These are phyloP conservation scores for Nitzschia sp. DNA, from an alignment of 108 stramenopile genomes.

Conservation along the genomic window DNA sequence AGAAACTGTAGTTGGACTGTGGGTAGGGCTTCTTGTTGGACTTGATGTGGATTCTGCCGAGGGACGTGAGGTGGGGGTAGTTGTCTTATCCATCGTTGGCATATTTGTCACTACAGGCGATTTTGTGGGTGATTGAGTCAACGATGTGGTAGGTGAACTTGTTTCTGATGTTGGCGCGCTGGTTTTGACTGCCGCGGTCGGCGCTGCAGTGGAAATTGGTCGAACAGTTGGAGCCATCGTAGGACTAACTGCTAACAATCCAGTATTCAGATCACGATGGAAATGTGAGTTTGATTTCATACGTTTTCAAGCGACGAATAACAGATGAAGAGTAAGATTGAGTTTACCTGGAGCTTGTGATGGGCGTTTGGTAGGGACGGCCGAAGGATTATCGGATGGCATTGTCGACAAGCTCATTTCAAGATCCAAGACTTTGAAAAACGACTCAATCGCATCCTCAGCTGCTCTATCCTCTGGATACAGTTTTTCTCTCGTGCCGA, in stretches of 20 bases:
- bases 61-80: slow-evolving; percentile 12
- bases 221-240: too few species aligned
- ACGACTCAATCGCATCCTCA: not conserved
- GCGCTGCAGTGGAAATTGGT: too few species aligned
- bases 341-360: not conserved
- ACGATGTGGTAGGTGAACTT: not conserved
- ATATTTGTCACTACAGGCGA: slow-evolving; percentile 5
- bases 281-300: too few species aligned
- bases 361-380: not conserved
- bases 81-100: not conserved
- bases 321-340: not conserved
- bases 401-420: slow-evolving; percentile 9
- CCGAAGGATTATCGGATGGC: too few species aligned
- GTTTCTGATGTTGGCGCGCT: too few species aligned
- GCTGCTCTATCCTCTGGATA: not conserved
- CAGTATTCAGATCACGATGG: too few species aligned
- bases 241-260: too few species aligned
- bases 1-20: slow-evolving; percentile 10
- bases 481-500: too few species aligned
- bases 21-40: slow-evolving; percentile 13
- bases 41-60: slow-evolving; percentile 2
- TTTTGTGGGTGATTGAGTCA: not conserved
- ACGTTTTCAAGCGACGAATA: too few species aligned
- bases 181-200: too few species aligned
- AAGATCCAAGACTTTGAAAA: not conserved